phyloP scores from a whole-genome alignment of 2,329 filamentous ascomycete genomes.

The Exserohilum rostratum region DNA sequence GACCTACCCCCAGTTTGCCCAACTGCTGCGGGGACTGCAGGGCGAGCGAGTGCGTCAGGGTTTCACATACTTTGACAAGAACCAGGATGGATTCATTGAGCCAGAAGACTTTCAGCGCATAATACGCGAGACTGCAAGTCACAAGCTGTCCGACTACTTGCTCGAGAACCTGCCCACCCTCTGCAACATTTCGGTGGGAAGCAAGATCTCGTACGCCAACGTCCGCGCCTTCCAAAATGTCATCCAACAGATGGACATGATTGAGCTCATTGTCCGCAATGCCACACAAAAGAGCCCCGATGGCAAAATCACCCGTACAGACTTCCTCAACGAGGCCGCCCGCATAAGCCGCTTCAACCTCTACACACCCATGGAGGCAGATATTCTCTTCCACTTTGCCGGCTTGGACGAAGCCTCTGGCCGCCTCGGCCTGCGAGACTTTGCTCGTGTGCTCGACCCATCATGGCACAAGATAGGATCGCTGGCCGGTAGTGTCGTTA shows the following conservation, averaged over 20 bases:
- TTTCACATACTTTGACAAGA: constrained; percentile 88
- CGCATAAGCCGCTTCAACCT: constrained; percentile 90
- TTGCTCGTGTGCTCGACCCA: constrained; percentile 92
- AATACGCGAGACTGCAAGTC: constrained; percentile 86
- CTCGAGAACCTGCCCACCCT: constrained; percentile 88
- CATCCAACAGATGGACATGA: constrained; percentile 95
- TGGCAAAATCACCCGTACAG: constrained; percentile 89
- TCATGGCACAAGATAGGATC: constrained; percentile 77
- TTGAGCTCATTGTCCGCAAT: constrained; percentile 89
- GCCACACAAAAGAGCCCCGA: constrained; percentile 83
- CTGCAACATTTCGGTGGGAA: constrained; percentile 90
- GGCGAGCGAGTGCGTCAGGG: constrained; percentile 95
- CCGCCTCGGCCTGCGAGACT: constrained; percentile 79
- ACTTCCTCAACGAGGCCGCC: constrained; percentile 93
- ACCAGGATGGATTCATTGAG: constrained; percentile 92
- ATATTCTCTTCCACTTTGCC: constrained; percentile 98
- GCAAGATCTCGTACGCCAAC: constrained; percentile 96
- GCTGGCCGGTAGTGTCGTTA: constrained; percentile 55
- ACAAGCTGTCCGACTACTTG: constrained; percentile 97
- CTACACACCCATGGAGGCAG: constrained; percentile 98
- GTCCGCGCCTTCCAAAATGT: constrained; percentile 98
- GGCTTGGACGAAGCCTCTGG: constrained; percentile 89
- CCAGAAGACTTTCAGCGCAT: constrained; percentile 96
- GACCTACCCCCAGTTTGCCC: constrained; percentile 95
- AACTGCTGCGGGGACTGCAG: constrained; percentile 95